These are phyloP conservation scores for Penicillium rolfsii DNA, from an alignment of 2,329 filamentous ascomycete species.

Conservation along the genomic window DNA sequence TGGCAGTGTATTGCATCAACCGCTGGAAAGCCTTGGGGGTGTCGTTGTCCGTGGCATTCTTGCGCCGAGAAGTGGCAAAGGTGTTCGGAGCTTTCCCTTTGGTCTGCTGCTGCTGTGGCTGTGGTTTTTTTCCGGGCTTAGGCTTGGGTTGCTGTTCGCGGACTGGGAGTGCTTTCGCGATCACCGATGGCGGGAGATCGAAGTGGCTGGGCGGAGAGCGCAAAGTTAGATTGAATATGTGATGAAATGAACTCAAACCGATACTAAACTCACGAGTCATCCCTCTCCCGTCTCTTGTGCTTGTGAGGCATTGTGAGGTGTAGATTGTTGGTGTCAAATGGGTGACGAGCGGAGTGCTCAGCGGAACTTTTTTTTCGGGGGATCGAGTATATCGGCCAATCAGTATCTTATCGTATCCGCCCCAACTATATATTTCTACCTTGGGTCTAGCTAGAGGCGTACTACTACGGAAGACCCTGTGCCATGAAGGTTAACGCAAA, in stretches of 20 bases:
- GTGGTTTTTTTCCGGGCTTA: slow-evolving; percentile 40
- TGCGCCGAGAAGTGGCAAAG: slow-evolving; percentile 42
- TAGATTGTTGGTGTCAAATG: background rate
- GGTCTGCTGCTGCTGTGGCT: slow-evolving; percentile 27
- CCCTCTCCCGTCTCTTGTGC: slow-evolving; percentile 67
- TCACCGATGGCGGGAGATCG: slow-evolving; percentile 63
- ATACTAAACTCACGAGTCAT: slow-evolving; percentile 51
- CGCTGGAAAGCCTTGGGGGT: slow-evolving; percentile 85
- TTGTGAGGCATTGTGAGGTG: slow-evolving; percentile 75
- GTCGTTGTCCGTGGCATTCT: slow-evolving; percentile 64
- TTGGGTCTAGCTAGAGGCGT: too few relatives aligned
- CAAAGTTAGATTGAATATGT: slow-evolving; percentile 2
- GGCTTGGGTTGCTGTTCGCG: slow-evolving; percentile 50
- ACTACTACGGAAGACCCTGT: too few relatives aligned
- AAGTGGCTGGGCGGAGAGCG: slow-evolving; percentile 45
- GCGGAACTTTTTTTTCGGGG: slow-evolving; percentile 29
- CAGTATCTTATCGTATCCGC: slow-evolving; percentile 24
- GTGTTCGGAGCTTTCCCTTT: slow-evolving; percentile 52
- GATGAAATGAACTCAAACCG: background rate
- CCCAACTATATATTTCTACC: background rate
- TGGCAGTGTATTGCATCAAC: slow-evolving; percentile 73
- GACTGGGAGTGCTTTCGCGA: slow-evolving; percentile 63
- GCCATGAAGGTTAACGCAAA: too few relatives aligned
- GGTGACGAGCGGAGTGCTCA: slow-evolving; percentile 15
- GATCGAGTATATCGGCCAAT: slow-evolving; percentile 18